These are phyloP conservation scores for Xylaria sp. DNA, from an alignment of 2,329 filamentous ascomycete species.

Conservation along the genomic window DNA sequence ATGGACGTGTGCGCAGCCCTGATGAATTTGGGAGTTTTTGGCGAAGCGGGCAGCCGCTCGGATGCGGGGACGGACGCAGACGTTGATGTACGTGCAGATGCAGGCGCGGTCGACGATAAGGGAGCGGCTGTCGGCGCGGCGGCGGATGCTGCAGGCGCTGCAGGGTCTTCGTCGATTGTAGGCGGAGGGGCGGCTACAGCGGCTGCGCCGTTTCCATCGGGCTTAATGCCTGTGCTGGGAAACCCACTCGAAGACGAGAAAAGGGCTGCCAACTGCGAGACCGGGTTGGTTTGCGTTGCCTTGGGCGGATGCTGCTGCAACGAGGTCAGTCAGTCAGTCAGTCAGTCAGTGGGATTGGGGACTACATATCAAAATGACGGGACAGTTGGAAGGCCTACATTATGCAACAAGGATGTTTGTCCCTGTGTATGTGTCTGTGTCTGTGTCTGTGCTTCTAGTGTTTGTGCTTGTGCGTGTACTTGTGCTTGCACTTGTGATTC, in stretches of 20 bases:
- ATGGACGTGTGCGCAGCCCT: constrained; percentile 18
- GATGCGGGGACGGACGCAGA: constrained; percentile 13
- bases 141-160: background rate
- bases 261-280: background rate
- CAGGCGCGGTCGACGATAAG: constrained; percentile 16
- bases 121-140: constrained; percentile 10
- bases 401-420: background rate
- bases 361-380: background rate
- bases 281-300: background rate
- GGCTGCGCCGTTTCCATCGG: constrained; percentile 16
- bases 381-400: background rate
- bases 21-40: constrained; percentile 23
- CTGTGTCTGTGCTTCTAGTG: constrained; percentile 9
- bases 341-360: background rate
- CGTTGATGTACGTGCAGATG: constrained; percentile 13
- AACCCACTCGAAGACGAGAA: background rate
- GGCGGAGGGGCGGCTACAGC: constrained; percentile 8
- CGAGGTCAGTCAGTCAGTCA: background rate
- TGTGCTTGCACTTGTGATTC: constrained; percentile 21
- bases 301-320: background rate
- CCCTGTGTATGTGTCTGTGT: background rate
- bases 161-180: background rate
- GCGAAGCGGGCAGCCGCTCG: constrained; percentile 21
- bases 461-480: background rate
- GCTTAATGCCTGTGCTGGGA: background rate